phyloP scores from a whole-genome alignment of 345 rosid genomes.

The Eutrema japonicum region DNA sequence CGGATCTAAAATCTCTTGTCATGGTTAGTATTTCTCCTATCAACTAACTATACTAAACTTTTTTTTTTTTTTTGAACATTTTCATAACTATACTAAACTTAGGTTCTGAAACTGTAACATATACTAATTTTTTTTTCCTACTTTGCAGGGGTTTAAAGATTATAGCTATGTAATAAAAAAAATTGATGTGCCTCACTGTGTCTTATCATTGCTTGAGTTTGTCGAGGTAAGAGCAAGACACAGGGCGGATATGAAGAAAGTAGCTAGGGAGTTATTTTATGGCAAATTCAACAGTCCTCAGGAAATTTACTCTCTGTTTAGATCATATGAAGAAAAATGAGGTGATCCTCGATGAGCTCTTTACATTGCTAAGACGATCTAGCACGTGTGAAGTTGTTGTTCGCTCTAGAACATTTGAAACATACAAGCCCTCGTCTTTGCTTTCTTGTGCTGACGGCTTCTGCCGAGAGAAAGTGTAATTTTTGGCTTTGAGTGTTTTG shows the following conservation, averaged over 20 bases:
- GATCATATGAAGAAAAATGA: neutral
- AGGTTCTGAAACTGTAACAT: neutral
- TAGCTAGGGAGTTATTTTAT: slow-evolving; percentile 10
- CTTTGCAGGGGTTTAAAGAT: neutral
- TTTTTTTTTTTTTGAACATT: no score
- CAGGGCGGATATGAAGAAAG: neutral
- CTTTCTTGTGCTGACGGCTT: neutral
- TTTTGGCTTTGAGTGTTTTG: slow-evolving; percentile 5
- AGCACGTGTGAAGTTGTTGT: slow-evolving; percentile 21
- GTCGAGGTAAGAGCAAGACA: neutral
- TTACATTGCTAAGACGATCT: slow-evolving; percentile 22
- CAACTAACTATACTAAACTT: neutral
- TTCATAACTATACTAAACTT: neutral
- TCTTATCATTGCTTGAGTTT: slow-evolving; percentile 17
- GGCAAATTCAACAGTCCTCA: slow-evolving; percentile 12
- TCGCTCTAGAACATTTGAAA: slow-evolving; percentile 9
- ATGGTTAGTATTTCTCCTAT: neutral
- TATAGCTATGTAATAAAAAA: neutral
- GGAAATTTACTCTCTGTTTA: slow-evolving; percentile 22
- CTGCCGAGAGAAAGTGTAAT: neutral
- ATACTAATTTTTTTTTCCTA: neutral
- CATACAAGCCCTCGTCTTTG: slow-evolving; percentile 15
- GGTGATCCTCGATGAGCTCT: slow-evolving; percentile 2
- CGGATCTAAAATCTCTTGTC: slow-evolving; percentile 11
- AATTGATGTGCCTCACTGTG: slow-evolving; percentile 10